These are phyloP conservation scores for Saccharomycopsis crataegensis DNA, from an alignment of 1,139 yeast species.

Conservation along the genomic window DNA sequence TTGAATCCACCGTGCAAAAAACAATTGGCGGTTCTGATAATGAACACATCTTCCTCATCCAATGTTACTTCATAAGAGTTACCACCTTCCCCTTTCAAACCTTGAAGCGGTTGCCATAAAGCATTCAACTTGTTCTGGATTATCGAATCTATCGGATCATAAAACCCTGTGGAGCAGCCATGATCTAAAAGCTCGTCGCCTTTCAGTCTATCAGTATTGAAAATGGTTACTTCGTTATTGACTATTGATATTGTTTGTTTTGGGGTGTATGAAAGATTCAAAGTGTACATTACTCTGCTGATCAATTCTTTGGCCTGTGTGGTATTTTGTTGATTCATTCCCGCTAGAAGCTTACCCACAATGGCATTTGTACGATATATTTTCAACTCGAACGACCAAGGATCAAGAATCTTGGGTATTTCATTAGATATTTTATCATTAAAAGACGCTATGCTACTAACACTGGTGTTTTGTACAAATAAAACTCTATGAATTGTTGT, in stretches of 20 bases:
- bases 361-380: conserved; percentile 42
- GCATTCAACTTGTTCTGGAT: conserved; percentile 55
- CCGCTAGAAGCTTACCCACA: conserved; percentile 29
- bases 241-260: conserved; percentile 38
- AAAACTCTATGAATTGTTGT: conserved; percentile 30
- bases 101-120: conserved; percentile 64
- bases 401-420: conserved; percentile 41
- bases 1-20: conserved; percentile 69
- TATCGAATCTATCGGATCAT: conserved; percentile 41
- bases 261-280: conserved; percentile 37
- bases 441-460: conserved; percentile 42
- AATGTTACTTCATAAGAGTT: conserved; percentile 39
- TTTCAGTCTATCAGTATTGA: conserved; percentile 18
- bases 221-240: conserved; percentile 35
- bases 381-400: conserved; percentile 44
- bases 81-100: conserved; percentile 75
- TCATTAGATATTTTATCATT: conserved; percentile 48
- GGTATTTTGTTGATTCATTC: conserved; percentile 28
- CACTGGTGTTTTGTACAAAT: conserved; percentile 40
- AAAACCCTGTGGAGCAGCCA: conserved; percentile 37
- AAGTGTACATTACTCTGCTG: conserved; percentile 35
- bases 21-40: conserved; percentile 57
- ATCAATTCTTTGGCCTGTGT: conserved; percentile 29
- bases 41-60: conserved; percentile 28
- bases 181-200: conserved; percentile 22